Conservation (phyloP, 2,329 filamentous ascomycete genomes). For the Anisogramma anomala region DNA sequence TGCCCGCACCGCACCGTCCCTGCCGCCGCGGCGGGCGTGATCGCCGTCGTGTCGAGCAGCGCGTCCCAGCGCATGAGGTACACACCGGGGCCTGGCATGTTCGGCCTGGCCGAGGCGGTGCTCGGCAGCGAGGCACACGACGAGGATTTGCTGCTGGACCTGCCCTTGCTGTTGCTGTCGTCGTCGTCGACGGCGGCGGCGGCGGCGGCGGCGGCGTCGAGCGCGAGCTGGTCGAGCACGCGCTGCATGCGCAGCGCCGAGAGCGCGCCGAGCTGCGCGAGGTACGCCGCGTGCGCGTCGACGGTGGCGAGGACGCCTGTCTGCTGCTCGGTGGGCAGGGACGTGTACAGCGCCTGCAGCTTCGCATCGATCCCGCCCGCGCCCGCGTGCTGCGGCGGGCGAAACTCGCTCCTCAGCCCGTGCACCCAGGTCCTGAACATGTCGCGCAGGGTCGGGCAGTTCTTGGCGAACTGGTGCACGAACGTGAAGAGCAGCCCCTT, state of each 20-base stretch:
- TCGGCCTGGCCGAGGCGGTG: slow-evolving; percentile 14
- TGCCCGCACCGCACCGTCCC: slow-evolving; percentile 43
- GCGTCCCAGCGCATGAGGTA: slow-evolving; percentile 64
- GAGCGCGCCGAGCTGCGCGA: slow-evolving; percentile 39
- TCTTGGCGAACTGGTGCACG: slow-evolving; percentile 56
- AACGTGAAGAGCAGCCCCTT: slow-evolving; percentile 54
- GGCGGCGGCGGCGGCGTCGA: neutral
- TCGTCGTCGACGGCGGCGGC: neutral
- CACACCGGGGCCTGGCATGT: slow-evolving; percentile 54
- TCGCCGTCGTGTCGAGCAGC: slow-evolving; percentile 55
- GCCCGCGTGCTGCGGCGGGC: slow-evolving; percentile 18
- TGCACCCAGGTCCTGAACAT: slow-evolving; percentile 52
- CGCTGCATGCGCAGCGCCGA: slow-evolving; percentile 34
- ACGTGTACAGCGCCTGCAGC: slow-evolving; percentile 31
- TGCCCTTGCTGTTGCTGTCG: neutral
- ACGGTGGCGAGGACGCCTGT: slow-evolving; percentile 37
- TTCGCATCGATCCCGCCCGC: slow-evolving; percentile 25
- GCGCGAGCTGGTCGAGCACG: slow-evolving; percentile 6
- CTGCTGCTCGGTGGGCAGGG: slow-evolving; percentile 37
- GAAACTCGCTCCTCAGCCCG: slow-evolving; percentile 45
- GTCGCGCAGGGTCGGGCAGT: slow-evolving; percentile 53
- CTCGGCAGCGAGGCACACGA: slow-evolving; percentile 1
- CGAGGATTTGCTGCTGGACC: neutral
- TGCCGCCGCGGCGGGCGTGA: slow-evolving; percentile 46
- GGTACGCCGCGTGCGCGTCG: slow-evolving; percentile 49